Conservation (phyloP, 148 eudicot species). For the Spergularia bocconei region DNA sequence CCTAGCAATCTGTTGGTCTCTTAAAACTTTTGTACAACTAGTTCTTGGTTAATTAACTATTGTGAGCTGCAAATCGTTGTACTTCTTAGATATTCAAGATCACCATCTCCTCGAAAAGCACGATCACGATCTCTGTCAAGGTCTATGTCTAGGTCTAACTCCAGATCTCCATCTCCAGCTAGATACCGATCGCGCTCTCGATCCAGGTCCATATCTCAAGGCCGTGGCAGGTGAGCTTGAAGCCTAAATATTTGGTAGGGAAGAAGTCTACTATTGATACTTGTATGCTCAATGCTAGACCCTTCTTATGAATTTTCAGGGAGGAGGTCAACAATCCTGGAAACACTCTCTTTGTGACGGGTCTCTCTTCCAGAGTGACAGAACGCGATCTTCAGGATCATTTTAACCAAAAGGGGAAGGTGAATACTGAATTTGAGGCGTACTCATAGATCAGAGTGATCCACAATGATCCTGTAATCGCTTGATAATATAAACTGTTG, state of each 20-base stretch:
- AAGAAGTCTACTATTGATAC: constrained; percentile 37
- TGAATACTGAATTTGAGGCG: constrained; percentile 20
- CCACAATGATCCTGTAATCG: not conserved
- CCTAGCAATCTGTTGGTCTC: not conserved
- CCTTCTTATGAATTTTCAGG: constrained; percentile 36
- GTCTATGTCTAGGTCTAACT: constrained; percentile 48
- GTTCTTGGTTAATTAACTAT: not conserved
- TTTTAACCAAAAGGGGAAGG: constrained; percentile 87
- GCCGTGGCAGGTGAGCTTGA: constrained; percentile 64
- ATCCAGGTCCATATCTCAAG: constrained; percentile 47
- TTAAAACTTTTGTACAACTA: not conserved
- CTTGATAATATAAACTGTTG: not conserved
- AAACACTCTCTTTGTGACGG: constrained; percentile 87
- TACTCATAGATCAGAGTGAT: not conserved
- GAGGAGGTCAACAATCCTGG: constrained; percentile 65
- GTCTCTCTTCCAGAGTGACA: constrained; percentile 91
- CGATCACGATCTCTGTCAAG: constrained; percentile 52
- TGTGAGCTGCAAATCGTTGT: not conserved
- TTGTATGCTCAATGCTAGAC: not conserved
- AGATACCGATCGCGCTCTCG: constrained; percentile 45
- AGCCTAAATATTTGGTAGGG: constrained; percentile 32
- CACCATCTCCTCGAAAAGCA: constrained; percentile 60
- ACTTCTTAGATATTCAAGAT: constrained; percentile 46
- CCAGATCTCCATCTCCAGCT: constrained; percentile 59
- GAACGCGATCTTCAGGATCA: constrained; percentile 90